phyloP scores from a whole-genome alignment of 2,329 filamentous ascomycete species.

The Diplodia mutila region DNA sequence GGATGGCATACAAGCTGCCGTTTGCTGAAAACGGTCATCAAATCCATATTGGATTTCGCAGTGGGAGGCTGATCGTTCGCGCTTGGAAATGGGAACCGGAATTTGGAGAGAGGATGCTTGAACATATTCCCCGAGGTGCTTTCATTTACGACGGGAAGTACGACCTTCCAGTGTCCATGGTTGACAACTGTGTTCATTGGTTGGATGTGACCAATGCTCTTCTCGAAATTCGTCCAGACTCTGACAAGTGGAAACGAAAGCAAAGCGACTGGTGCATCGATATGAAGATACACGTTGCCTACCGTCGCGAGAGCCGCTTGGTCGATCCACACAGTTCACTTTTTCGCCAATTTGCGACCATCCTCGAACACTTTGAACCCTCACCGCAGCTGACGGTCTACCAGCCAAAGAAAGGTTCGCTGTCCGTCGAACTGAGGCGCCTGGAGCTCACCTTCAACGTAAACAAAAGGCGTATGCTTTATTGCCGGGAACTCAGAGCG shows the following conservation, averaged over 20 bases:
- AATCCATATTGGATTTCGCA: constrained; percentile 60
- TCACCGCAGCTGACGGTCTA: constrained; percentile 50
- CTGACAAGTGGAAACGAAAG: constrained; percentile 47
- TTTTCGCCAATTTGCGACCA: constrained; percentile 44
- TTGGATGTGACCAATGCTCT: constrained; percentile 52
- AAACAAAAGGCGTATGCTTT: constrained; percentile 47
- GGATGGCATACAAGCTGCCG: constrained; percentile 58
- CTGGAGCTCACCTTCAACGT: constrained; percentile 61
- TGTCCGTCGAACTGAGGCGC: constrained; percentile 57
- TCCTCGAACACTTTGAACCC: constrained; percentile 58
- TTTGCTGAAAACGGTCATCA: constrained; percentile 43
- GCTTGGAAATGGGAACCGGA: constrained; percentile 33
- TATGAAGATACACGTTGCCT: constrained; percentile 33
- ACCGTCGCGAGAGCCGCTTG: constrained; percentile 39
- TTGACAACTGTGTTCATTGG: constrained; percentile 64
- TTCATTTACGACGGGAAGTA: constrained; percentile 35
- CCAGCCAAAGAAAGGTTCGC: constrained; percentile 42
- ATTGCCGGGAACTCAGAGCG: constrained; percentile 54
- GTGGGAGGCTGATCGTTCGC: constrained; percentile 49
- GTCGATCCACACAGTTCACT: constrained; percentile 55
- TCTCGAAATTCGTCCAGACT: constrained; percentile 58
- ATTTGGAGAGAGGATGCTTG: constrained; percentile 34
- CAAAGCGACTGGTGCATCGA: constrained; percentile 48
- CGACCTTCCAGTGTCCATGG: constrained; percentile 58
- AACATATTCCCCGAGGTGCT: constrained; percentile 39